A percentile compares a stretch with the other conserved stretches of the same genome.
phyloP scores from a whole-genome alignment of 768 basidiomycete genomes.

The Amanita brunnescens region DNA sequence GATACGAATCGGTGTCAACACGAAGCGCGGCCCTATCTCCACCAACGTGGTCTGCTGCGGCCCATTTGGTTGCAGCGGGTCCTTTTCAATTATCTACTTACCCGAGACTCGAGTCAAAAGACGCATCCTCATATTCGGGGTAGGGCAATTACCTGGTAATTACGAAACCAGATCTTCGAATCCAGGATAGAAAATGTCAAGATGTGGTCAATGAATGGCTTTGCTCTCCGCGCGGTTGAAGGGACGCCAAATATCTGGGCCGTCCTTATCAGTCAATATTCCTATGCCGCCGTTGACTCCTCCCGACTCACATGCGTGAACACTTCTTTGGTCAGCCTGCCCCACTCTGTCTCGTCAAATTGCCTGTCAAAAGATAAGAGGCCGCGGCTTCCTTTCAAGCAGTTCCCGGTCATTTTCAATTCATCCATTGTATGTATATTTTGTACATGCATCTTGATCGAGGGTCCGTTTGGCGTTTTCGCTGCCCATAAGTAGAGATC shows the following conservation, averaged over 20 bases:
- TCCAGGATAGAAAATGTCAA: slow-evolving; percentile 94
- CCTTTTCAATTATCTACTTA: slow-evolving; percentile 84
- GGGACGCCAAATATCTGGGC: slow-evolving; percentile 91
- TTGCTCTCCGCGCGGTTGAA: slow-evolving; percentile 79
- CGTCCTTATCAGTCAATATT: slow-evolving; percentile 1
- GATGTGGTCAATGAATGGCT: slow-evolving; percentile 98
- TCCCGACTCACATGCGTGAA: slow-evolving; percentile 72
- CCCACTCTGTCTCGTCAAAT: slow-evolving; percentile 88
- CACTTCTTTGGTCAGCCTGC: slow-evolving; percentile 81
- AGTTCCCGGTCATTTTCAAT: slow-evolving; percentile 98
- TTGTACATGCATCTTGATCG: slow-evolving; percentile 95
- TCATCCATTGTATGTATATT: slow-evolving; percentile 99
- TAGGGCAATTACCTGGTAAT: slow-evolving; percentile 74
- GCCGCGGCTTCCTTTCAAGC: slow-evolving; percentile 90
- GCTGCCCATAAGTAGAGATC: slow-evolving; percentile 96
- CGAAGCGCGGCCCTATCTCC: slow-evolving; percentile 97
- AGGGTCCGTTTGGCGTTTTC: slow-evolving; percentile 96
- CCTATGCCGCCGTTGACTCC: not conserved
- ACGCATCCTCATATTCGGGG: not conserved
- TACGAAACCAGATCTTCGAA: slow-evolving; percentile 97
- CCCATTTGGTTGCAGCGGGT: slow-evolving; percentile 79
- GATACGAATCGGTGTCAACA: slow-evolving; percentile 93
- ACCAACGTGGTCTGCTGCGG: slow-evolving; percentile 82
- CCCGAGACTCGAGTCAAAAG: slow-evolving; percentile 4
- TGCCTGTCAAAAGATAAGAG: slow-evolving; percentile 85